phyloP scores from a whole-genome alignment of 1,284 basidiomycete genomes.

The Ustilago tritici region DNA sequence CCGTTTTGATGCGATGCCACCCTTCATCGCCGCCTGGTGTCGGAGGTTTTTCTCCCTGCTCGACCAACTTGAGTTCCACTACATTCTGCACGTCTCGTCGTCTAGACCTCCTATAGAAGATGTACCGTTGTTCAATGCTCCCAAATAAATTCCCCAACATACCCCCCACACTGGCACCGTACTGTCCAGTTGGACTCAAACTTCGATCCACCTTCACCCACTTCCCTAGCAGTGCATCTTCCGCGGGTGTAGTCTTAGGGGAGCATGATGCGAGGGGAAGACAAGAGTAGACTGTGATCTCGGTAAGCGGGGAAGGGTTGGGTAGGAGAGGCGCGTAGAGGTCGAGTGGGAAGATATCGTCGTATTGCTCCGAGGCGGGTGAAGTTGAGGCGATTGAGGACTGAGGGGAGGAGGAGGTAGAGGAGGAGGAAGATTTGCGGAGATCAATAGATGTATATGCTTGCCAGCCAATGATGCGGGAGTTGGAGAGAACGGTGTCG shows the following conservation, averaged over 20 bases:
- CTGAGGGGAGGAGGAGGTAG: neutral
- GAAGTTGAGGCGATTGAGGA: neutral
- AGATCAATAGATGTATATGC: slow-evolving; percentile 40
- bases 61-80: slow-evolving; percentile 54
- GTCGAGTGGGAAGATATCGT: slow-evolving; percentile 56
- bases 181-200: slow-evolving; percentile 75
- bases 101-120: slow-evolving; percentile 61
- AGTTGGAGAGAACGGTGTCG: slow-evolving; percentile 32
- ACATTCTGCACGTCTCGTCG: slow-evolving; percentile 46
- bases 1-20: slow-evolving; percentile 55
- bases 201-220: slow-evolving; percentile 87
- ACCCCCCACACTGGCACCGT: slow-evolving; percentile 30
- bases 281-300: slow-evolving; percentile 81
- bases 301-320: slow-evolving; percentile 73
- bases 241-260: slow-evolving; percentile 78
- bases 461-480: slow-evolving; percentile 52
- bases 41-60: slow-evolving; percentile 37
- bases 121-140: slow-evolving; percentile 48
- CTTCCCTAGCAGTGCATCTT: slow-evolving; percentile 82
- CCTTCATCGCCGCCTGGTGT: slow-evolving; percentile 27
- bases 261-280: slow-evolving; percentile 76
- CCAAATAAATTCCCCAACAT: slow-evolving; percentile 38
- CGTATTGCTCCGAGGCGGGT: slow-evolving; percentile 12
- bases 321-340: slow-evolving; percentile 58
- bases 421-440: slow-evolving; percentile 9